Base-by-base conservation (phyloP, 1,284 basidiomycete species). In the Melanopsichium pennsylvanicum region DNA sequence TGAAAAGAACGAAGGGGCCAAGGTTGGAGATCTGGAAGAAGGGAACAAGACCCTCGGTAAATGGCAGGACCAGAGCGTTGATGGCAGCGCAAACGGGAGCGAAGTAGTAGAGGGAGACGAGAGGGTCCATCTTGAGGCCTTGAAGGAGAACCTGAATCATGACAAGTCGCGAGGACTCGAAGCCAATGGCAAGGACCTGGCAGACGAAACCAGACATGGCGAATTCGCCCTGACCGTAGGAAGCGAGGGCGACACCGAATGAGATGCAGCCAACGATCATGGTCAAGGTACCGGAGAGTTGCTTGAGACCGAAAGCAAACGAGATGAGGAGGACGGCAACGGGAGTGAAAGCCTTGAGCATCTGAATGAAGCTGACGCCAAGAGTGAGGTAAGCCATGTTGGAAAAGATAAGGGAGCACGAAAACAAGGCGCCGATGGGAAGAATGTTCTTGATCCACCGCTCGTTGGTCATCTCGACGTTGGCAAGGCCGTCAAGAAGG, bases 341-440 rank as follows among this genome's bases (percentile, higher is more conserved):
- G 0, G 94, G 93, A n/a, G 87, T 91, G 84, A 97, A 97, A 8
- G 94, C 95, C 87, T 96, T 96, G 84, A 97, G 89, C 94, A 97
- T 97, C 82, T 97, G 94, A 72, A 97, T 96, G 83, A 94, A 97
- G 2, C 91, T 88, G 25, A 97, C 91, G 64, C 88, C 89, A 51
- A 97, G 87, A 63, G 92, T 89, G 29, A 97, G 88, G 82, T 97
- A 97, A 13, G 94, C 93, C 50, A 91, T 93, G 84, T 97, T 97
- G 83, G 89, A 91, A 52, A 95, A 85, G 75, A 97, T 93, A 59
- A 97, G 87, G 67, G 89, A 92, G 21, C 88, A 93, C 18, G 90
- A 91, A 85, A 97, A 96, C 63, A 97, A 87, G 31, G 93, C 80
- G 23, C 93, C 93, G 69, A 97, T 95, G 36, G 94, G 94, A 9